Evolutionary conservation across 495 filamentous ascomycete genomes (phyloP).

Genomic region (Hypoxylon crocopeplum): DNA sequence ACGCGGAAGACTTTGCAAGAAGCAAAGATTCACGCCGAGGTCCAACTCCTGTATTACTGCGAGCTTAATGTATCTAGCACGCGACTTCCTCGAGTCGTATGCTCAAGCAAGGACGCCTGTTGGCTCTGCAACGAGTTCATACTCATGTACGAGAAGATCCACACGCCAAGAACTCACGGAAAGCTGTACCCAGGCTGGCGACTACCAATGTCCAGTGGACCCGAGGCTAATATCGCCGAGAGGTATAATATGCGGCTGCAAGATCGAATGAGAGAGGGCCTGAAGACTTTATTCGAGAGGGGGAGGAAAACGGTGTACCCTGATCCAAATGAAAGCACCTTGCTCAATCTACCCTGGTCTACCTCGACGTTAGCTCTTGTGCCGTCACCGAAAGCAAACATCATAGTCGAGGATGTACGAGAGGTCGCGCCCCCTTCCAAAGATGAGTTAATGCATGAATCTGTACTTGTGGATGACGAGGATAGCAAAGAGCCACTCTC

Average conservation of each 20-base stretch:
- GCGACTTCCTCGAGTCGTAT: slow-evolving; percentile 51
- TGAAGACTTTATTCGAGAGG: slow-evolving; percentile 12
- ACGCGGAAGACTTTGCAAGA: slow-evolving; percentile 32
- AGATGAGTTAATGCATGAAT: background rate
- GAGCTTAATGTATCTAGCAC: slow-evolving; percentile 33
- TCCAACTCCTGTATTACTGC: slow-evolving; percentile 55
- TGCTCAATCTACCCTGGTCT: slow-evolving; percentile 29
- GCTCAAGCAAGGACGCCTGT: slow-evolving; percentile 58
- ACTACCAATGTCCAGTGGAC: slow-evolving; percentile 22
- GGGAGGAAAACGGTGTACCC: slow-evolving; percentile 6
- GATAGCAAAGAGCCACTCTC: background rate
- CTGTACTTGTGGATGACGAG: background rate
- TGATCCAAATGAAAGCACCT: slow-evolving; percentile 30
- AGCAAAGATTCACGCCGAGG: slow-evolving; percentile 57
- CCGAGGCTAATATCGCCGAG: slow-evolving; percentile 5
- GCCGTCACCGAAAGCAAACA: background rate
- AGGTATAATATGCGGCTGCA: slow-evolving; percentile 29
- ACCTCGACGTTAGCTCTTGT: slow-evolving; percentile 11
- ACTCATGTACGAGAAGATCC: slow-evolving; percentile 46
- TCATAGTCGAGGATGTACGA: background rate
- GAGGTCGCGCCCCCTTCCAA: background rate
- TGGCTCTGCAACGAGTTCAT: slow-evolving; percentile 58
- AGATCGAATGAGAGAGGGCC: background rate
- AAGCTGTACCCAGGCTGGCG: slow-evolving; percentile 50
- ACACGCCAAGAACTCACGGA: slow-evolving; percentile 51